Conservation (phyloP, 192 early-diverging fungal species). For the Spizellomyces sp. region DNA sequence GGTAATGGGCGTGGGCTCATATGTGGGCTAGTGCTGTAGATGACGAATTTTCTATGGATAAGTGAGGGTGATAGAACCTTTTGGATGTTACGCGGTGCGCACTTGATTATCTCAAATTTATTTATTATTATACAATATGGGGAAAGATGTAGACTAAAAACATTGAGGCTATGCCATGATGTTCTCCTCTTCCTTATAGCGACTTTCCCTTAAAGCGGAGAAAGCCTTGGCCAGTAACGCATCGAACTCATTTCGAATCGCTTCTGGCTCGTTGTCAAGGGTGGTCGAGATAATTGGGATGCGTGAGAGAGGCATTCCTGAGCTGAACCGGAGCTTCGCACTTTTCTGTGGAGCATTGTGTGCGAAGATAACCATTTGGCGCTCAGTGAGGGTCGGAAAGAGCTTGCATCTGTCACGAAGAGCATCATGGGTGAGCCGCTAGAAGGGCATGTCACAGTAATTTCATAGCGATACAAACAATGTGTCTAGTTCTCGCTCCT, state of each 20-base stretch:
- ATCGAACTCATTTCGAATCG: slow-evolving; percentile 43
- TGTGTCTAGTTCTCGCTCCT: slow-evolving; percentile 47
- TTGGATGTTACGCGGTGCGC: too few species aligned
- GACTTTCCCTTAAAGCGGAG: slow-evolving; percentile 25
- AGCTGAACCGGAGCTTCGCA: too few species aligned
- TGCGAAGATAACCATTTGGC: slow-evolving; percentile 41
- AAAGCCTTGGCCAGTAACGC: slow-evolving; percentile 33
- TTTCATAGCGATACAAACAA: slow-evolving; percentile 27
- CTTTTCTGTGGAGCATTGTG: slow-evolving; percentile 9
- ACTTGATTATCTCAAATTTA: too few species aligned
- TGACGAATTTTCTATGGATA: too few species aligned
- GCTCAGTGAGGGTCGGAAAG: slow-evolving; percentile 35
- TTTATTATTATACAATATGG: too few species aligned
- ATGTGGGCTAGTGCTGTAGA: too few species aligned
- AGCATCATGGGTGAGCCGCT: neutral
- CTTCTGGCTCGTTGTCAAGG: slow-evolving; percentile 41
- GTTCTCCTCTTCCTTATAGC: slow-evolving; percentile 40
- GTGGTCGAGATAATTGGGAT: slow-evolving; percentile 36
- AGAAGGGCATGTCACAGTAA: neutral
- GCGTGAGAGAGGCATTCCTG: slow-evolving; percentile 12
- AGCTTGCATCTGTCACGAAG: slow-evolving; percentile 30
- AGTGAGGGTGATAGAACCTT: too few species aligned
- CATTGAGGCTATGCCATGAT: slow-evolving; percentile 23
- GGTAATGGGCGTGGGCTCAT: neutral
- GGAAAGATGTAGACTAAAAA: too few species aligned